Evolutionary conservation across 2,329 filamentous ascomycete species (phyloP).

Genomic region (Graphilbum fragrans): DNA sequence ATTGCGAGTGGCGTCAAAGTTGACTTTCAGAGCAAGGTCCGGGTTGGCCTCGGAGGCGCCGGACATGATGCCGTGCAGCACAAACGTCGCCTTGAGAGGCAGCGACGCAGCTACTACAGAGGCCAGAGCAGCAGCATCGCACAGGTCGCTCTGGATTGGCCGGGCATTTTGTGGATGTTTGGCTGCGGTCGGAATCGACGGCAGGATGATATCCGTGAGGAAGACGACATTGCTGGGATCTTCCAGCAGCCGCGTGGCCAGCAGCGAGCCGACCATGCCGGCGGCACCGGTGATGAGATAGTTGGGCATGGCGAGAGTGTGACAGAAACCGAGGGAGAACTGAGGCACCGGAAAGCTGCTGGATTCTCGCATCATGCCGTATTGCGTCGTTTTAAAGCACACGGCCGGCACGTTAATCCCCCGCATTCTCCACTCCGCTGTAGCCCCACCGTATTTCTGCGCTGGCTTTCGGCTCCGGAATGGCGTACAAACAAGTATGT

Average conservation of each 20-base stretch:
- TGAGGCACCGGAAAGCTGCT: too few species aligned
- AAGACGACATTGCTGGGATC: slow-evolving; percentile 24
- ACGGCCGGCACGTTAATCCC: too few species aligned
- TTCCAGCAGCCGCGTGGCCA: slow-evolving; percentile 27
- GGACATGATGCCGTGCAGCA: slow-evolving; percentile 59
- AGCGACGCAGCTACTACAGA: slow-evolving; percentile 30
- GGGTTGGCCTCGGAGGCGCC: slow-evolving; percentile 49
- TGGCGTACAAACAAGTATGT: too few species aligned
- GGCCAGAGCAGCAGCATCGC: slow-evolving; percentile 19
- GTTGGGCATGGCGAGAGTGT: slow-evolving; percentile 1
- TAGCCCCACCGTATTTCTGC: too few species aligned
- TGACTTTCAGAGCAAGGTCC: slow-evolving; percentile 45
- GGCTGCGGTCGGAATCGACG: slow-evolving; percentile 34
- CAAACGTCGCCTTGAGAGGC: slow-evolving; percentile 40
- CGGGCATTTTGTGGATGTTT: slow-evolving; percentile 36
- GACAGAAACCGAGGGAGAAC: too few species aligned
- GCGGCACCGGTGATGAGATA: slow-evolving; percentile 23
- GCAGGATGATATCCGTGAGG: slow-evolving; percentile 42
- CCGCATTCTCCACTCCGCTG: too few species aligned
- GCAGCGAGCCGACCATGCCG: slow-evolving; percentile 22
- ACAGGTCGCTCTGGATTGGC: slow-evolving; percentile 36
- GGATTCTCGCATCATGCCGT: too few species aligned
- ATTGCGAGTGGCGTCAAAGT: slow-evolving; percentile 45
- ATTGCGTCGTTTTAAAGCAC: too few species aligned
- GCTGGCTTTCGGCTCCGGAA: too few species aligned